These are phyloP conservation scores for Taphrina communis DNA, from an alignment of 1,139 yeast genomes.

Conservation along the genomic window DNA sequence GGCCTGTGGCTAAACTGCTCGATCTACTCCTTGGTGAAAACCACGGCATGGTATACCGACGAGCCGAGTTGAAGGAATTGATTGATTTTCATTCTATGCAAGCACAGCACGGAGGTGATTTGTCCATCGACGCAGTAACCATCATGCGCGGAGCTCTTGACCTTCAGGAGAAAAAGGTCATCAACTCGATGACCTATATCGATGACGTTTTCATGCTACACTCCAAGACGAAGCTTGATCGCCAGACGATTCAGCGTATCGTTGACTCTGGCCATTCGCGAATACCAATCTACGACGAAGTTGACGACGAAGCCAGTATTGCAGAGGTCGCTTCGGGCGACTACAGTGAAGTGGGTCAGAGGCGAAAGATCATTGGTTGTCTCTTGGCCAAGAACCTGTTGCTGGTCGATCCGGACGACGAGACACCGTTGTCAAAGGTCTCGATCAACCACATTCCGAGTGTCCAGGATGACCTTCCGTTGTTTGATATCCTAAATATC, in stretches of 20 bases:
- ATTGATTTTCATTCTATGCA: constrained; percentile 37
- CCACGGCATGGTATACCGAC: constrained; percentile 38
- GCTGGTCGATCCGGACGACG: constrained; percentile 39
- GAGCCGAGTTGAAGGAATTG: constrained; percentile 39
- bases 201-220: constrained; percentile 41
- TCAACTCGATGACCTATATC: constrained; percentile 39
- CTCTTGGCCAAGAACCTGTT: constrained; percentile 37
- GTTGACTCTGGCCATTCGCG: constrained; percentile 39
- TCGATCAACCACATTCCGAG: constrained; percentile 29
- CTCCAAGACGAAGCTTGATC: constrained; percentile 30
- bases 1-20: constrained; percentile 41
- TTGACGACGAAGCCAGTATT: constrained; percentile 15
- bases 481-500: constrained; percentile 36
- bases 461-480: constrained; percentile 35
- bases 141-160: constrained; percentile 43
- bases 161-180: constrained; percentile 37
- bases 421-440: constrained; percentile 36
- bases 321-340: constrained; percentile 23
- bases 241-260: constrained; percentile 26
- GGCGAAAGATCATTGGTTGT: constrained; percentile 38
- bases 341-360: constrained; percentile 19
- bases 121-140: constrained; percentile 41
- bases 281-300: constrained; percentile 35
- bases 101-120: constrained; percentile 41
- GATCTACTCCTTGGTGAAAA: constrained; percentile 40